Evolutionary conservation across 2,329 filamentous ascomycete species (phyloP).

Genomic region (Hypoxylon sp.): DNA sequence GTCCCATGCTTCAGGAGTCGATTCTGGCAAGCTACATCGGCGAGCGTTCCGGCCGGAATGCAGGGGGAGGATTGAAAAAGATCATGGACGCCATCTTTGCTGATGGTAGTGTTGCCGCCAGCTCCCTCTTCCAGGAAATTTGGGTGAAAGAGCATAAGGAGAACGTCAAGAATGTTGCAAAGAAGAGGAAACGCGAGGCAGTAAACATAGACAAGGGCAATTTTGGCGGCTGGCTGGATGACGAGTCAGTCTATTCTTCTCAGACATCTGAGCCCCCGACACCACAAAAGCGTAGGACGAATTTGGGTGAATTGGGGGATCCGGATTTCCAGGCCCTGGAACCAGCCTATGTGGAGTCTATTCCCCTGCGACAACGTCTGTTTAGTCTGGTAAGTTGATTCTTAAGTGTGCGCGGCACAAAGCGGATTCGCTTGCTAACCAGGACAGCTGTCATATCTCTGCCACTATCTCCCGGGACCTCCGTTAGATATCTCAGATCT

Average conservation of each 20-base stretch:
- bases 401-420: too few relatives aligned
- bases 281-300: conserved; percentile 55
- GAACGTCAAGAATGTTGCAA: conserved; percentile 56
- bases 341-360: conserved; percentile 63
- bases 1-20: conserved; percentile 61
- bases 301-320: conserved; percentile 41
- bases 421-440: conserved; percentile 38
- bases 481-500: conserved; percentile 63
- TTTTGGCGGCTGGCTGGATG: conserved; percentile 71
- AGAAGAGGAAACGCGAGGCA: conserved; percentile 63
- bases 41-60: conserved; percentile 59
- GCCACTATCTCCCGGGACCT: conserved; percentile 59
- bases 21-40: conserved; percentile 72
- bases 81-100: conserved; percentile 77
- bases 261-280: conserved; percentile 62
- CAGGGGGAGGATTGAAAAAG: conserved; percentile 59
- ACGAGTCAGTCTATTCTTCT: conserved; percentile 62
- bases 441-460: conserved; percentile 58
- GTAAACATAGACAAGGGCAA: conserved; percentile 71
- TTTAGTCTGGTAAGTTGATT: conserved; percentile 64
- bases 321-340: conserved; percentile 57
- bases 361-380: conserved; percentile 72
- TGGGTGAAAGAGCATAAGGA: conserved; percentile 74
- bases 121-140: conserved; percentile 72
- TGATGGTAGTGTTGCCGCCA: conserved; percentile 67